These are phyloP conservation scores for Mortierella antarctica DNA, from an alignment of 192 early-diverging fungal genomes.

Conservation along the genomic window DNA sequence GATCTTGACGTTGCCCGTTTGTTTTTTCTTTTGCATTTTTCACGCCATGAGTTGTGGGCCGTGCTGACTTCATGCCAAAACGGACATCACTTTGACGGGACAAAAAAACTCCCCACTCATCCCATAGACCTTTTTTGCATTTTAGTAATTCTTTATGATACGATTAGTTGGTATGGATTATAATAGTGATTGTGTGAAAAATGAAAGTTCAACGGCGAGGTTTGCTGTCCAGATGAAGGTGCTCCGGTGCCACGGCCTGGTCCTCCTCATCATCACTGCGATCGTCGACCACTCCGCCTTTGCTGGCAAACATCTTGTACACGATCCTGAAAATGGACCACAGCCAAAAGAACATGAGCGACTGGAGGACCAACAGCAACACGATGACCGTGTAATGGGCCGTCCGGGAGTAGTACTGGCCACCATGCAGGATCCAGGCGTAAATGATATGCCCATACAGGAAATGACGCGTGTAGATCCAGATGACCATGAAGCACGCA, in stretches of 20 bases:
- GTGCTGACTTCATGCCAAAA: neutral
- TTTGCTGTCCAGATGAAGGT: conserved; percentile 19
- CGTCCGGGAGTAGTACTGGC: conserved; percentile 64
- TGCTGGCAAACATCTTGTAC: conserved; percentile 53
- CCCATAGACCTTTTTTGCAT: too few species aligned
- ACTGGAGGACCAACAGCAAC: conserved; percentile 70
- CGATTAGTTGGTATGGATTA: too few species aligned
- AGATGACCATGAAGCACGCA: conserved; percentile 77
- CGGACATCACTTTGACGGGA: neutral
- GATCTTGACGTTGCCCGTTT: neutral
- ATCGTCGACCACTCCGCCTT: conserved; percentile 48
- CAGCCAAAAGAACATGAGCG: conserved; percentile 83
- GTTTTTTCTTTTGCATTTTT: neutral
- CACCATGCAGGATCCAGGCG: conserved; percentile 66
- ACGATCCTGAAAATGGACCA: conserved; percentile 67
- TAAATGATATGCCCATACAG: conserved; percentile 75
- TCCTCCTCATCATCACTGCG: conserved; percentile 48
- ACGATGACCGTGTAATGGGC: conserved; percentile 63
- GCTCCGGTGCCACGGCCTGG: conserved; percentile 3
- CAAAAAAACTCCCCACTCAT: too few species aligned
- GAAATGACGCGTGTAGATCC: conserved; percentile 81
- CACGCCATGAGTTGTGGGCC: too few species aligned
- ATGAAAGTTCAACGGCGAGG: neutral
- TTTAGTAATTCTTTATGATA: too few species aligned
- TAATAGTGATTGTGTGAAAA: neutral